Conservation (phyloP, 805 yeast genomes). For the Ogataea nakhonphanomensis region DNA sequence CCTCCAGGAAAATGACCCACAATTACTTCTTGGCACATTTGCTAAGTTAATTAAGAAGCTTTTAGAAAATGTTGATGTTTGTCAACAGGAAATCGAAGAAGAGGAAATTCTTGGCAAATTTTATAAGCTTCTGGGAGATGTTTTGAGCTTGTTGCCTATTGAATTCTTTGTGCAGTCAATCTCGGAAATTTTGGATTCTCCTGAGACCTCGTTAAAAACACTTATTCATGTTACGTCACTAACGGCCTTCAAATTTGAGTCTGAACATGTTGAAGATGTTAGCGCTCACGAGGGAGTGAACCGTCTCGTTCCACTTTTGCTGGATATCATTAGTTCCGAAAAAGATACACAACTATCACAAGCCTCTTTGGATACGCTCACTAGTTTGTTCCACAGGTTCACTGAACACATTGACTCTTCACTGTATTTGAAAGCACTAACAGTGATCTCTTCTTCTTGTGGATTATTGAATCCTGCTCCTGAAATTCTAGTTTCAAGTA, state of each 20-base stretch:
- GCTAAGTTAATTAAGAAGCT: slow-evolving; percentile 33
- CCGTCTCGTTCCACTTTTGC: slow-evolving; percentile 47
- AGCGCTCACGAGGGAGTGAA: slow-evolving; percentile 50
- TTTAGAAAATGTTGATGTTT: slow-evolving; percentile 38
- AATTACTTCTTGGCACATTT: slow-evolving; percentile 23
- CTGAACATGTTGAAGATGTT: slow-evolving; percentile 53
- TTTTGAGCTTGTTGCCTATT: slow-evolving; percentile 72
- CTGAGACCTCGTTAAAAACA: slow-evolving; percentile 42
- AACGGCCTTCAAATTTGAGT: slow-evolving; percentile 63
- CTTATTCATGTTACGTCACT: slow-evolving; percentile 61
- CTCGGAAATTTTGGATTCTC: slow-evolving; percentile 36
- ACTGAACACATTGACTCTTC: slow-evolving; percentile 47
- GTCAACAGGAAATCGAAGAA: slow-evolving; percentile 24
- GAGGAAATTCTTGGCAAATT: slow-evolving; percentile 40
- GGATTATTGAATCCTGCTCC: slow-evolving; percentile 53
- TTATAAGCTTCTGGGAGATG: slow-evolving; percentile 55
- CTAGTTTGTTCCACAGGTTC: slow-evolving; percentile 61
- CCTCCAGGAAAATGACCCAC: slow-evolving; percentile 25
- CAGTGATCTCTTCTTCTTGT: slow-evolving; percentile 41
- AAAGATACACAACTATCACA: slow-evolving; percentile 54
- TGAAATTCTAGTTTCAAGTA: slow-evolving; percentile 69
- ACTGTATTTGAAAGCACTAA: slow-evolving; percentile 47
- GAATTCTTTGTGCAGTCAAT: slow-evolving; percentile 66
- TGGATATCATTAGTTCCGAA: slow-evolving; percentile 36
- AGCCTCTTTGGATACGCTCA: slow-evolving; percentile 64